Conservation (phyloP, 2,329 filamentous ascomycete species). For the Setomelanomma holmii region DNA sequence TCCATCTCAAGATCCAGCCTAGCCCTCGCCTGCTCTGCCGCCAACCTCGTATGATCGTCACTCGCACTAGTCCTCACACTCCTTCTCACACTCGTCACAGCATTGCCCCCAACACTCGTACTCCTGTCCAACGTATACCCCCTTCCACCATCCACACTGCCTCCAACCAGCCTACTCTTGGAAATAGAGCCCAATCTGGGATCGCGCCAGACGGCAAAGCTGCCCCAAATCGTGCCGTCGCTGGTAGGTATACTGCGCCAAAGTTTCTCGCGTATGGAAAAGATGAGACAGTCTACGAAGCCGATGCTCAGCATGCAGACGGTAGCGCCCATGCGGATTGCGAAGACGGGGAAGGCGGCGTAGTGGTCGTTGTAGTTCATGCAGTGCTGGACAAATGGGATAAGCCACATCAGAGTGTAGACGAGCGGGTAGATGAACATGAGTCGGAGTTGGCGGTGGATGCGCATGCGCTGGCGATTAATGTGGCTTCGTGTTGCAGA, state of each 20-base stretch:
- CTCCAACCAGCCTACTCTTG: not conserved
- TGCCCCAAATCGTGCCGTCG: constrained; percentile 51
- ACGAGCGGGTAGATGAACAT: constrained; percentile 79
- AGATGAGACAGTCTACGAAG: constrained; percentile 71
- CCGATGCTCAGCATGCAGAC: constrained; percentile 71
- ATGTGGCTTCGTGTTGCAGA: constrained; percentile 17
- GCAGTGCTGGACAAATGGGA: constrained; percentile 72
- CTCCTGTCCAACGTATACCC: not conserved
- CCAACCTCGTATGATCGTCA: constrained; percentile 31
- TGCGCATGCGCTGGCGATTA: constrained; percentile 57
- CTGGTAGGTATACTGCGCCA: constrained; percentile 65
- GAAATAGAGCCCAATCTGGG: not conserved
- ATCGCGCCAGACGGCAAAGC: constrained; percentile 31
- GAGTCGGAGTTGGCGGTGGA: constrained; percentile 72
- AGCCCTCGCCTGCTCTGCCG: constrained; percentile 46
- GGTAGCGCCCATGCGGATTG: constrained; percentile 62
- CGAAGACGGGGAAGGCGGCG: constrained; percentile 61
- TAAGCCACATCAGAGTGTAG: constrained; percentile 75
- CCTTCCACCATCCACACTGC: not conserved
- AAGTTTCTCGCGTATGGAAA: constrained; percentile 73
- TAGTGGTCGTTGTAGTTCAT: constrained; percentile 64
- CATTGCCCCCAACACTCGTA: not conserved
- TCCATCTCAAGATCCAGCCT: constrained; percentile 50
- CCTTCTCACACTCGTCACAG: not conserved
- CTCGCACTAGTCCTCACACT: constrained; percentile 26